Evolutionary conservation across 2,329 filamentous ascomycete genomes (phyloP), one percentile per base, ranked within the genome.

Genomic region (Trichophyton schoenleinii): DNA sequence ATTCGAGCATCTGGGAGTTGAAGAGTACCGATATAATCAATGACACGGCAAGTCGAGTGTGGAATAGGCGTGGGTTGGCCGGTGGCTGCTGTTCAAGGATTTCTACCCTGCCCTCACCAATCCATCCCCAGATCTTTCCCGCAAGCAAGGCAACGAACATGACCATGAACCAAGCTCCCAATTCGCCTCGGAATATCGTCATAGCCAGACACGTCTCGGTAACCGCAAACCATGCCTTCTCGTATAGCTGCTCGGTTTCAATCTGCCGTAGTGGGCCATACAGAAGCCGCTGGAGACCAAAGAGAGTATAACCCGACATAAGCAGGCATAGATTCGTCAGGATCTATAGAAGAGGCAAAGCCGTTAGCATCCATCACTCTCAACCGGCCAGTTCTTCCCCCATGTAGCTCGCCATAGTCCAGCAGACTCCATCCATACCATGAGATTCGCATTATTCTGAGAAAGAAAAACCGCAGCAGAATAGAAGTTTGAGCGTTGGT

Each of bases 41-140:
- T 49, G 91, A 96, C 58, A 87, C 77, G 64, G 86, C 86, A 20
- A 99, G 80, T 55, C 94, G 84, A 15, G 84, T 79, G 72, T 99
- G 94, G 77, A 97, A 97, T 15, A 96, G 78, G 36, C 86, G 82
- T 2, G 91, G 91, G 69, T 96, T 96, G 44, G 87, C 82, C 0
- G 92, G 92, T 2, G 92, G 91, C 74, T 97, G 91, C 74, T 99
- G 94, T 75, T 99, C 94, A 59, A 97, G 80, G 52, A 94, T 84
- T 72, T 99, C 95, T 60, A 99, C 90, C 60, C 95, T 83, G 25
- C 92, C 92, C 72, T 96, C 92, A 59, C 89, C 91, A 67, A 99
- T 96, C 94, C 95, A 99, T 61, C 91, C 89, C 91, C 95, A 99
- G 57, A 99, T 88, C 76, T 97, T 97, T 60, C 91, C 91, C 2